A percentile compares a stretch with the other conserved stretches of the same genome.
Conservation (phyloP, 2,329 filamentous ascomycete species). For the Aspergillus pseudoterreus region DNA sequence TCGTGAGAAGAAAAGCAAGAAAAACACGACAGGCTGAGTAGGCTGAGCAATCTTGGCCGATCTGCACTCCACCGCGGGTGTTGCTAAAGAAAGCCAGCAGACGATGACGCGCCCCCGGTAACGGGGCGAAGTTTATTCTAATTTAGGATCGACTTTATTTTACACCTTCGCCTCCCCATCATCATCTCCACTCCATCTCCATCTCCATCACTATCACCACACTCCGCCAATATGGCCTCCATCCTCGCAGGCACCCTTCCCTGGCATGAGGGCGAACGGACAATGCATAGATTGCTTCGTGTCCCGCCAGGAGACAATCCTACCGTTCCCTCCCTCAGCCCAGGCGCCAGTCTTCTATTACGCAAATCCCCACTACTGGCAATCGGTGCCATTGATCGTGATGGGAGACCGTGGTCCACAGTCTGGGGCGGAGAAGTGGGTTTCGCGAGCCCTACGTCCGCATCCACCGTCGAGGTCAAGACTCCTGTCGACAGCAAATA, state of each 20-base stretch:
- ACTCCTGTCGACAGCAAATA: constrained; percentile 56
- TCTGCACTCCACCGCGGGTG: constrained; percentile 15
- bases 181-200: neutral
- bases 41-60: constrained; percentile 11
- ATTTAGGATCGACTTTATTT: no score
- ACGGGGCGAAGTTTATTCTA: neutral
- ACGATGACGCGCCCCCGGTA: constrained; percentile 1
- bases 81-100: constrained; percentile 18
- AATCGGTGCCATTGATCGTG: constrained; percentile 65
- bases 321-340: constrained; percentile 60
- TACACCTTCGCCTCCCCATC: no score
- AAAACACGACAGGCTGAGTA: neutral
- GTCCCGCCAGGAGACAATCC: constrained; percentile 62
- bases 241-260: constrained; percentile 18
- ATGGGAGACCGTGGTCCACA: constrained; percentile 69
- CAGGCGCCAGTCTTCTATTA: constrained; percentile 59
- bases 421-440: constrained; percentile 72
- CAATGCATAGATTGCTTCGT: constrained; percentile 61
- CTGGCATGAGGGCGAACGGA: constrained; percentile 65
- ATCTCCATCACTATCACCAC: neutral
- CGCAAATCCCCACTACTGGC: constrained; percentile 64
- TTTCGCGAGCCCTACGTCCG: constrained; percentile 61
- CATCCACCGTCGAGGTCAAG: constrained; percentile 61
- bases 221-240: constrained; percentile 18
- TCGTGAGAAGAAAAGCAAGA: neutral